Percentiles rank a stretch among this genome's conserved stretches.
phyloP scores from a whole-genome alignment of 2,329 filamentous ascomycete genomes.

The Chrysosporium keratinophilum region DNA sequence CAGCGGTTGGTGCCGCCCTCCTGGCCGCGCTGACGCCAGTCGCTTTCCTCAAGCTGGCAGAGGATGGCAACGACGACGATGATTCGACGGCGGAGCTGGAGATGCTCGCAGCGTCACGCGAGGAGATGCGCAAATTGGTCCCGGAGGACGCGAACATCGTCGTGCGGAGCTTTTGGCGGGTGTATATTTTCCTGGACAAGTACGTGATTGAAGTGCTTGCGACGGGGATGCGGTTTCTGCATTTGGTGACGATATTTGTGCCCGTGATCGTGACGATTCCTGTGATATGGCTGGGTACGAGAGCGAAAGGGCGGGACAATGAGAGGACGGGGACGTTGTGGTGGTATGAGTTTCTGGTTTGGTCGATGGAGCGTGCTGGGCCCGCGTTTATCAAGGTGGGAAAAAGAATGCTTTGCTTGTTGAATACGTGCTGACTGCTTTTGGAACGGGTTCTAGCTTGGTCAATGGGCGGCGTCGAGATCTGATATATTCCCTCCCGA shows the following conservation, averaged over 20 bases:
- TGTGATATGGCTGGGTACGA: constrained; percentile 63
- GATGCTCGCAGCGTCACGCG: constrained; percentile 73
- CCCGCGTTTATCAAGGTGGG: constrained; percentile 91
- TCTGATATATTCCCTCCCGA: constrained; percentile 92
- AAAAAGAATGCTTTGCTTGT: not conserved
- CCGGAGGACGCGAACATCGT: constrained; percentile 52
- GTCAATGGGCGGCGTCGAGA: constrained; percentile 95
- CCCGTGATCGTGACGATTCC: constrained; percentile 77
- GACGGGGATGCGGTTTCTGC: constrained; percentile 77
- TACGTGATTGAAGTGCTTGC: constrained; percentile 62
- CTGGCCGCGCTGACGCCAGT: constrained; percentile 45
- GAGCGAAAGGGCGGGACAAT: constrained; percentile 54
- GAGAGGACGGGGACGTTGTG: constrained; percentile 74
- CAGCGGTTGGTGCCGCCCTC: constrained; percentile 15
- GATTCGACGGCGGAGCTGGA: constrained; percentile 65
- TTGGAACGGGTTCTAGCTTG: constrained; percentile 47
- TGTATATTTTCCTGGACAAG: constrained; percentile 57
- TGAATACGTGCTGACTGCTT: not conserved
- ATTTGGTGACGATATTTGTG: constrained; percentile 78
- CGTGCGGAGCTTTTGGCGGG: constrained; percentile 46
- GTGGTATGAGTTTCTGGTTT: constrained; percentile 89
- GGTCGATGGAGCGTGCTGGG: constrained; percentile 81
- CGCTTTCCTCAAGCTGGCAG: constrained; percentile 49
- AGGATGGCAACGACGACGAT: constrained; percentile 39
- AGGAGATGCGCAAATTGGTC: constrained; percentile 63